Evolutionary conservation across 371 early-diverging fungal genomes (phyloP), one percentile per base, ranked within the genome.

Genomic region (Enteropsectra breve): DNA sequence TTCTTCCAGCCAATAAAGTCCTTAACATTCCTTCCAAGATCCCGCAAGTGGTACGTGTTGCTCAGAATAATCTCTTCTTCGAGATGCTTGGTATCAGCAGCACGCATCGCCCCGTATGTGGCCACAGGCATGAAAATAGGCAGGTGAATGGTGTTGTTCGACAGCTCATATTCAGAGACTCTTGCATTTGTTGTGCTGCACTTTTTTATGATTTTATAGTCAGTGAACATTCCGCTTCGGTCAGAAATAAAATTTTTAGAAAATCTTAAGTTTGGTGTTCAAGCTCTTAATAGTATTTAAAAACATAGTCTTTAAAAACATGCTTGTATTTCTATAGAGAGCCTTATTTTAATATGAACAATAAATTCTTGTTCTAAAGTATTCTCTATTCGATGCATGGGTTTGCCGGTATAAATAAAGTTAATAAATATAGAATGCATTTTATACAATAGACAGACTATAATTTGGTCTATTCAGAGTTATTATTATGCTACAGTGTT

Each of bases 71-170:
- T 86, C 60, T 89, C 87, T 78, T 91, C 88, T 70, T 87, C 85
- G n/a, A 88, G 76, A 36, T 85, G 83, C 23, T 85, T 71, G 11
- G 85, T 83, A 24, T 87, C 85, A 55, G 90, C 73, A 15, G 90
- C 92, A 74, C 92, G 92, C 80, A 93, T 83, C 11, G 89, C 85
- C 21, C 90, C 94, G 79, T 91, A 87, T 1, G 94, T 93, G n/a
- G 90, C 92, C 6, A 93, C 94, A 2, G 94, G 92, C 94, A 93
- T 93, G 71, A 91, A 93, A 66, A 87, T 86, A 29, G 94, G 94
- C 34, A 88, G 86, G 59, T 86, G 84, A 11, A 88, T 88, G 2
- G 84, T 86, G 29, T 83, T 85, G 80, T 89, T 90, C 43, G 87
- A 88, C 60, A 91, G 77, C n/a, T 82, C 83, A 74, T 90, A 77